phyloP scores from a whole-genome alignment of 768 basidiomycete species.

The Leccinellum albellum region DNA sequence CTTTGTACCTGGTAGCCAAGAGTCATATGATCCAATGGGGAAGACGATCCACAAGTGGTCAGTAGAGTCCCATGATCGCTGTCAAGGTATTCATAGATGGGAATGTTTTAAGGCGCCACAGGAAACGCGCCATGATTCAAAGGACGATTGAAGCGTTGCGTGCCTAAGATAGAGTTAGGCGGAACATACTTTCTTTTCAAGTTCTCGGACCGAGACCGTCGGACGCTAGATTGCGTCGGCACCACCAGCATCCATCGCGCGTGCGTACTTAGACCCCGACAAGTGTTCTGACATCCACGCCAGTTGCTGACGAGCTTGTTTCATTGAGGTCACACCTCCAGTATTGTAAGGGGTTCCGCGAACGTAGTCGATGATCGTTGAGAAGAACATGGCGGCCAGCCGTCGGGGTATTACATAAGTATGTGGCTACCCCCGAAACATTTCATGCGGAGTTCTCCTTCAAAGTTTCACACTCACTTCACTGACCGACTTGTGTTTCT shows the following conservation, averaged over 20 bases:
- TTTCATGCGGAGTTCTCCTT: conserved; percentile 45
- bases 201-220: too few relatives aligned
- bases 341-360: conserved; percentile 69
- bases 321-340: conserved; percentile 61
- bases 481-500: too few relatives aligned
- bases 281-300: conserved; percentile 66
- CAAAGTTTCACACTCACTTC: too few relatives aligned
- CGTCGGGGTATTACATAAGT: too few relatives aligned
- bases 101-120: too few relatives aligned
- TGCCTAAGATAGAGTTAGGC: too few relatives aligned
- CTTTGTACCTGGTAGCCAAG: neutral
- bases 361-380: conserved; percentile 40
- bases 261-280: conserved; percentile 67
- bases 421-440: too few relatives aligned
- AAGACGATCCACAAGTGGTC: neutral
- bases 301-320: conserved; percentile 58
- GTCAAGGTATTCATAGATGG: too few relatives aligned
- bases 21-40: neutral
- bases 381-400: conserved; percentile 2
- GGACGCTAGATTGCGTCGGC: too few relatives aligned
- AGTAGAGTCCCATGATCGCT: neutral
- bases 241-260: conserved; percentile 46
- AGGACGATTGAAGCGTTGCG: too few relatives aligned
- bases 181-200: too few relatives aligned
- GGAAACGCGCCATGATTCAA: too few relatives aligned